A percentile compares a stretch with the other conserved stretches of the same genome.
Evolutionary conservation across 257 asterid species (phyloP).

Genomic region (Solanum medicagineum): DNA sequence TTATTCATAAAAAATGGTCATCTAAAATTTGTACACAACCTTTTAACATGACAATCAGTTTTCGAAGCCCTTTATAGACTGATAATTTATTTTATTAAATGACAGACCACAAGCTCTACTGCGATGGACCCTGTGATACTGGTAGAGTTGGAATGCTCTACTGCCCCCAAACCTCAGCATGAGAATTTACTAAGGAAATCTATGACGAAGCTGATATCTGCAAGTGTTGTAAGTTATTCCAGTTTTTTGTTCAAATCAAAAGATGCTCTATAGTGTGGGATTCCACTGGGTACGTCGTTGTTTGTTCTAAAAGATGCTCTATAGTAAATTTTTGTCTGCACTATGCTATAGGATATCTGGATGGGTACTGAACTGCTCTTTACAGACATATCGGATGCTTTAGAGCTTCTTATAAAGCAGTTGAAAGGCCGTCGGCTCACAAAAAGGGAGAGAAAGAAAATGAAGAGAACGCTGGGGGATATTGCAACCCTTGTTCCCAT

Average conservation of each 20-base stretch:
- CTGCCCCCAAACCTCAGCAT: constrained; percentile 12
- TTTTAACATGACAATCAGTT: not conserved
- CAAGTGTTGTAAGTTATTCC: constrained; percentile 37
- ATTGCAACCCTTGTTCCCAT: constrained; percentile 60
- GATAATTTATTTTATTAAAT: not conserved
- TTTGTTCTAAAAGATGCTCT: not conserved
- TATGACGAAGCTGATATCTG: constrained; percentile 34
- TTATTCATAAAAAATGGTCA: not conserved
- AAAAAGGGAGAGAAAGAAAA: constrained; percentile 48
- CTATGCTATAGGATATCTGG: constrained; percentile 45
- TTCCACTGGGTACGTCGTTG: too few relatives aligned
- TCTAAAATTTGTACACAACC: not conserved
- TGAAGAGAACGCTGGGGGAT: constrained; percentile 41
- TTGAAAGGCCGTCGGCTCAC: constrained; percentile 40
- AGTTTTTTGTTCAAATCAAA: not conserved
- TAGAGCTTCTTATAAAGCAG: constrained; percentile 29
- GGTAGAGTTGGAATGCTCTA: constrained; percentile 7
- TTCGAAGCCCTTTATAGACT: not conserved
- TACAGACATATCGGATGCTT: constrained; percentile 32
- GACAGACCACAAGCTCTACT: constrained; percentile 28
- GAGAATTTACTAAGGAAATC: constrained; percentile 37
- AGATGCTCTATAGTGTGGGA: not conserved
- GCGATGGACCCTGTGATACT: constrained; percentile 5
- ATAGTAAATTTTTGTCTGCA: not conserved
- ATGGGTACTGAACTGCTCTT: constrained; percentile 68